A percentile compares a stretch with the other conserved stretches of the same genome.
These are phyloP conservation scores for Phaseolus lunatus DNA, from an alignment of 306 rosid species.

Conservation along the genomic window DNA sequence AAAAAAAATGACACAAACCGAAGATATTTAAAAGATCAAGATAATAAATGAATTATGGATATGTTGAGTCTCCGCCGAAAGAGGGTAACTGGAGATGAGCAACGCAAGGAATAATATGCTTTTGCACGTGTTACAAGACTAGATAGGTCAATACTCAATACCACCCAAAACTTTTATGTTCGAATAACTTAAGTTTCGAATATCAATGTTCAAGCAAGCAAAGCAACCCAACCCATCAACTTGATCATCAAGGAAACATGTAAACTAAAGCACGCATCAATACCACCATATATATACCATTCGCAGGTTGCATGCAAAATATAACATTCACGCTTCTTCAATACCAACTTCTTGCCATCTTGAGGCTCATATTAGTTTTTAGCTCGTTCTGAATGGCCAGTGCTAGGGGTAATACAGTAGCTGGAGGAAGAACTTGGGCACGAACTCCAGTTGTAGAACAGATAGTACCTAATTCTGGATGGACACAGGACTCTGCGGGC, in stretches of 20 bases:
- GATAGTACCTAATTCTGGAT: conserved; percentile 60
- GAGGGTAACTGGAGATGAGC: conserved; percentile 43
- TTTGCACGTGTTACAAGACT: conserved; percentile 45
- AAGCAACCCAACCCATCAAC: conserved; percentile 40
- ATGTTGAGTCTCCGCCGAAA: conserved; percentile 31
- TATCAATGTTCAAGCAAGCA: conserved; percentile 59
- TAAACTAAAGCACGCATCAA: conserved; percentile 20
- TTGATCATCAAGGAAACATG: conserved; percentile 41
- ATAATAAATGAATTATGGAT: not conserved
- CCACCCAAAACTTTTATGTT: conserved; percentile 42
- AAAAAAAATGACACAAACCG: not conserved
- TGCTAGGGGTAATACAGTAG: conserved; percentile 42
- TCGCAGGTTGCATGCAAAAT: conserved; percentile 27
- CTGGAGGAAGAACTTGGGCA: conserved; percentile 38
- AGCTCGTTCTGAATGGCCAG: conserved; percentile 55
- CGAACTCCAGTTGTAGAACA: conserved; percentile 44
- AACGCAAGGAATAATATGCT: conserved; percentile 58
- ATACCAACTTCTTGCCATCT: conserved; percentile 34
- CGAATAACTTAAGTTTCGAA: conserved; percentile 64
- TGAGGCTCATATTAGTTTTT: conserved; percentile 12
- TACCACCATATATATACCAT: conserved; percentile 31
- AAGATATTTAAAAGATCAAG: not conserved
- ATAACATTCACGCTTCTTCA: conserved; percentile 31
- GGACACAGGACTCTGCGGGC: conserved; percentile 64
- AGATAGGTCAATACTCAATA: not conserved